Evolutionary conservation across 1,139 yeast species (phyloP).

Genomic region (Lodderomyces beijingensis): DNA sequence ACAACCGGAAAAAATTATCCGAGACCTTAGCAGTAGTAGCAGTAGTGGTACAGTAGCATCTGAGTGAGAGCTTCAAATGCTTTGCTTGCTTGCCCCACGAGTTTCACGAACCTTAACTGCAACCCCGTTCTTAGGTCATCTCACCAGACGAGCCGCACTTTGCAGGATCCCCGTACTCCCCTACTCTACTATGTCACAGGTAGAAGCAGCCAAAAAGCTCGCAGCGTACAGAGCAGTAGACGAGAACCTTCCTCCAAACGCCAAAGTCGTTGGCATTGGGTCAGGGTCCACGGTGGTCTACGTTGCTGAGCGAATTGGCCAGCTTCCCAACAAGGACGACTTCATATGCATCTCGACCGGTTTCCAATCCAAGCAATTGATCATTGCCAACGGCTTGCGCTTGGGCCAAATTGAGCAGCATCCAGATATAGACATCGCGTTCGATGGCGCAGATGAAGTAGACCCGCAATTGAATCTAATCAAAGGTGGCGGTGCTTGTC

Average conservation of each 20-base stretch:
- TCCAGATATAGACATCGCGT: conserved; percentile 80
- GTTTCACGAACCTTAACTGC: no score
- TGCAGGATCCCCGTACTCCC: no score
- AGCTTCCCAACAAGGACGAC: conserved; percentile 49
- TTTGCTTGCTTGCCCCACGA: no score
- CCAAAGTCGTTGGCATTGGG: conserved; percentile 86
- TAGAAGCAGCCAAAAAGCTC: conserved; percentile 69
- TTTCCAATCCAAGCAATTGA: conserved; percentile 86
- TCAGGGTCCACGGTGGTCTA: conserved; percentile 96
- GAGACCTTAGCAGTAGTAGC: no score
- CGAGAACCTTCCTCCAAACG: conserved; percentile 68
- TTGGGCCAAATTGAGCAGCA: conserved; percentile 82
- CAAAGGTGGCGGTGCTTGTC: conserved; percentile 98
- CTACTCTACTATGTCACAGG: conserved; percentile 4
- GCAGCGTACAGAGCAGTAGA: conserved; percentile 95
- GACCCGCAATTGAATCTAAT: conserved; percentile 77
- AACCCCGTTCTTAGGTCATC: no score
- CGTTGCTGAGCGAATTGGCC: conserved; percentile 92
- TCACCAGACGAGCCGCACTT: no score
- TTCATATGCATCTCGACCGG: conserved; percentile 92
- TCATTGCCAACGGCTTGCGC: conserved; percentile 72
- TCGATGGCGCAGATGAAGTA: conserved; percentile 98
- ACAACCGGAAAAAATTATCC: no score
- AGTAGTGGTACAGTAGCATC: no score
- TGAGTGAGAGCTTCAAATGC: no score